Conservation (phyloP, 805 yeast genomes). For the Metschnikowia gruessii region DNA sequence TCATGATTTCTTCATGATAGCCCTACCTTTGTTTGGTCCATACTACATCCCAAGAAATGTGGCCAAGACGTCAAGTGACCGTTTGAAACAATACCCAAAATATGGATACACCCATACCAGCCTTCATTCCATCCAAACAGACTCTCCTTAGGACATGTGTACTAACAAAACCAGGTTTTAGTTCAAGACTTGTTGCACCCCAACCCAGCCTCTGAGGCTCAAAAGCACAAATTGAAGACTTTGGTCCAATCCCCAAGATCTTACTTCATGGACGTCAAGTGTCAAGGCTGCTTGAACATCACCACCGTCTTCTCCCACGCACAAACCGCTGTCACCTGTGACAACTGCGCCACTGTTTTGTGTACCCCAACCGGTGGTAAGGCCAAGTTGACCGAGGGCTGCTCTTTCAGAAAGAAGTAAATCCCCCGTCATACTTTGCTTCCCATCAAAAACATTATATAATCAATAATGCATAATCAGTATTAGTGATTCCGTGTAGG, state of each 20-base stretch:
- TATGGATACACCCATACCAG: too few species aligned
- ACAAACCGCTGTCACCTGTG: slow-evolving; percentile 43
- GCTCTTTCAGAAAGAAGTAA: slow-evolving; percentile 42
- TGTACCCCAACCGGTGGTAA: slow-evolving; percentile 44
- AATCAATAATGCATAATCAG: slow-evolving; percentile 14
- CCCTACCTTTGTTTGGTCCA: too few species aligned
- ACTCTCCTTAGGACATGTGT: not conserved
- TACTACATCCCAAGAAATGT: too few species aligned
- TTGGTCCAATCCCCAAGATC: slow-evolving; percentile 43
- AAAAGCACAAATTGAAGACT: slow-evolving; percentile 38
- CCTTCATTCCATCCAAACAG: not conserved
- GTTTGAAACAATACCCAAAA: too few species aligned
- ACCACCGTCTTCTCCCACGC: slow-evolving; percentile 43
- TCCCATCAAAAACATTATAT: slow-evolving; percentile 13
- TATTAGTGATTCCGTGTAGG: slow-evolving; percentile 2
- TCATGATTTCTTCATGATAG: too few species aligned
- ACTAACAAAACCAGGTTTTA: slow-evolving; percentile 33
- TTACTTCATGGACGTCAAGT: slow-evolving; percentile 42
- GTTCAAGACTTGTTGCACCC: slow-evolving; percentile 45
- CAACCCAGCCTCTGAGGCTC: slow-evolving; percentile 37
- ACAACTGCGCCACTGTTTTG: slow-evolving; percentile 39
- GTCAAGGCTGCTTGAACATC: slow-evolving; percentile 42
- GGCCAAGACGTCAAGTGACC: too few species aligned
- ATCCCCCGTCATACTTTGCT: not conserved
- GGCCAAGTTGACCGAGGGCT: slow-evolving; percentile 43